Conservation (phyloP, 306 rosid genomes). For the Comarum palustre region DNA sequence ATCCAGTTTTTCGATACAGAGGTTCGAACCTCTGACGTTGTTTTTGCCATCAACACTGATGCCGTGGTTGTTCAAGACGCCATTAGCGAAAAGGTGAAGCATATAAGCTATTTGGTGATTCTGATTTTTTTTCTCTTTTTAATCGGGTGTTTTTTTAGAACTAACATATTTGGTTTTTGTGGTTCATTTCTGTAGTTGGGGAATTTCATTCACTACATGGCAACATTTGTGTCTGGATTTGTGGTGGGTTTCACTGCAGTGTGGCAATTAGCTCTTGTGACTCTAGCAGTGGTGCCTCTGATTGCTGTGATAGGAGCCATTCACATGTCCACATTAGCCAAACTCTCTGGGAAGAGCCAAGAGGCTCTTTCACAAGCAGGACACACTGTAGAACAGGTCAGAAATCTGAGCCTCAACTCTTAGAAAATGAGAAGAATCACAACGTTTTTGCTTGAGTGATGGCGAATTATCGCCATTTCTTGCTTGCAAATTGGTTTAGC, state of each 20-base stretch:
- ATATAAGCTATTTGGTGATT: background rate
- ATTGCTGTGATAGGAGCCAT: conserved; percentile 89
- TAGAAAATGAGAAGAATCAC: background rate
- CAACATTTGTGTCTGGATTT: conserved; percentile 93
- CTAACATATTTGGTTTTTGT: background rate
- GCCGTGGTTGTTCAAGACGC: conserved; percentile 98
- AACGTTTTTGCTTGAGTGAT: background rate
- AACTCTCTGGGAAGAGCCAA: conserved; percentile 84
- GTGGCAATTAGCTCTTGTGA: conserved; percentile 94
- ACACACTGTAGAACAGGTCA: conserved; percentile 87
- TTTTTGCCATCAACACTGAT: conserved; percentile 82
- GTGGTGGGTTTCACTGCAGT: conserved; percentile 95
- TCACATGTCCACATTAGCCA: conserved; percentile 74
- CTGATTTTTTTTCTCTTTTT: background rate
- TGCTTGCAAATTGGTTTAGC: conserved; percentile 19
- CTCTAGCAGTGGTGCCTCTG: conserved; percentile 91
- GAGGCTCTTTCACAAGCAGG: conserved; percentile 92
- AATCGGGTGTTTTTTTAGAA: background rate
- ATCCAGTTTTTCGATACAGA: conserved; percentile 84
- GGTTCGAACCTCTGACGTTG: conserved; percentile 93
- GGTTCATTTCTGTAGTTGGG: conserved; percentile 67
- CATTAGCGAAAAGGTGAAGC: conserved; percentile 89
- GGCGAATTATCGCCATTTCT: conserved; percentile 14
- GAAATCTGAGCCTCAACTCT: conserved; percentile 9
- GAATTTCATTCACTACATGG: conserved; percentile 94